phyloP scores from a whole-genome alignment of 2,329 filamentous ascomycete species.

The Gaeumannomyces sp. region DNA sequence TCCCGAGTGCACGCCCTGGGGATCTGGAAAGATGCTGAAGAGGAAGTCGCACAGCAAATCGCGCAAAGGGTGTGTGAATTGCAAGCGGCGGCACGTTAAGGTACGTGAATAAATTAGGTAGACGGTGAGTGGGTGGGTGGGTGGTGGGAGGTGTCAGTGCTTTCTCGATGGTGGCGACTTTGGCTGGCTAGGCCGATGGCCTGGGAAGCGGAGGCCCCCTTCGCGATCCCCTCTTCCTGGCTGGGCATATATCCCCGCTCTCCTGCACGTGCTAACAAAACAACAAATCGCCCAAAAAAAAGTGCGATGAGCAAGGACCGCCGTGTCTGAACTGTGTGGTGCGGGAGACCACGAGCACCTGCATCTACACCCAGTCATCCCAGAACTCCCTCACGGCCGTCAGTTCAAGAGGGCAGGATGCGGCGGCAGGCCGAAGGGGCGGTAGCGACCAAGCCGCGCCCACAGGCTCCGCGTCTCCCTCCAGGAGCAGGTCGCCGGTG shows the following conservation, averaged over 20 bases:
- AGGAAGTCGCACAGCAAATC: slow-evolving; percentile 28
- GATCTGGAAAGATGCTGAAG: slow-evolving; percentile 11
- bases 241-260: too few relatives aligned
- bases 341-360: slow-evolving; percentile 14
- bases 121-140: not conserved
- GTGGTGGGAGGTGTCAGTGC: too few relatives aligned
- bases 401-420: not conserved
- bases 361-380: slow-evolving; percentile 3
- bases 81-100: slow-evolving; percentile 30
- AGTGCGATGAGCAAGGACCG: slow-evolving; percentile 32
- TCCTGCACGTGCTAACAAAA: too few relatives aligned
- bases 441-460: not conserved
- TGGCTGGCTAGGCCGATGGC: too few relatives aligned
- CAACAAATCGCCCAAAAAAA: not conserved
- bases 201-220: too few relatives aligned
- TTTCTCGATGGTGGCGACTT: too few relatives aligned
- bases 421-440: not conserved
- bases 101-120: slow-evolving; percentile 16
- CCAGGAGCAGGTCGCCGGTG: not conserved
- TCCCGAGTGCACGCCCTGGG: not conserved
- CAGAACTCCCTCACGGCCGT: not conserved
- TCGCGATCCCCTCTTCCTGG: not conserved
- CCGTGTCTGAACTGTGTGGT: slow-evolving; percentile 28
- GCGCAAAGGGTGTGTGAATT: slow-evolving; percentile 26
- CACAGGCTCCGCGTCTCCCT: not conserved